Conservation (phyloP, 306 rosid species). For the Lagenaria siceraria region DNA sequence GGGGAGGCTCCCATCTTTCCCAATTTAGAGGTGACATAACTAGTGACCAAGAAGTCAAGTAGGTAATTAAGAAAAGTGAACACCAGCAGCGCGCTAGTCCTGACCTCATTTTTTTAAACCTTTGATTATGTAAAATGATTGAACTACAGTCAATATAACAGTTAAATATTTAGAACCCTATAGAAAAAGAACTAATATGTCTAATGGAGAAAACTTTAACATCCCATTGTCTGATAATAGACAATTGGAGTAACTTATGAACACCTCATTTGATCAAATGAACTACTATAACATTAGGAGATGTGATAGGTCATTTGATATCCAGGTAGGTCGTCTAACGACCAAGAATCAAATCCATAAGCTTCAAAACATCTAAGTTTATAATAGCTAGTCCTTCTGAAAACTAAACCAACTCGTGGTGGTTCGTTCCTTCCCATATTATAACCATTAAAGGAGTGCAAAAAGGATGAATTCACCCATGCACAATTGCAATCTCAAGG, state of each 20-base stretch:
- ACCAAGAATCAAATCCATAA: neutral
- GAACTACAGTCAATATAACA: neutral
- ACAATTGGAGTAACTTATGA: neutral
- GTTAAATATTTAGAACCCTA: neutral
- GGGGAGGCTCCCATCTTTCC: neutral
- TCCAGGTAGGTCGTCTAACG: neutral
- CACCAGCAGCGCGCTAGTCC: neutral
- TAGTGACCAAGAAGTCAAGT: neutral
- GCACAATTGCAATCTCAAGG: neutral
- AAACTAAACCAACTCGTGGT: neutral
- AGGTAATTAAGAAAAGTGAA: neutral
- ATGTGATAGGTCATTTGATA: neutral
- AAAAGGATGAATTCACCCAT: neutral
- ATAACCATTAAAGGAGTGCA: neutral
- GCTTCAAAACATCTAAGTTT: neutral
- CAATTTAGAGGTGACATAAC: neutral
- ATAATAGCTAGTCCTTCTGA: neutral
- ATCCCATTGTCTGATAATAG: neutral
- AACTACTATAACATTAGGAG: neutral
- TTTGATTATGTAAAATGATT: neutral
- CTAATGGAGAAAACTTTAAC: neutral
- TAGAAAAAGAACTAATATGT: neutral
- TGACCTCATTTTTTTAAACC: neutral
- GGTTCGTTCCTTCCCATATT: neutral
- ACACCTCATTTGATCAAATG: neutral